Percentiles rank a stretch among this genome's conserved stretches.
These are phyloP conservation scores for Candida takata DNA, from an alignment of 805 yeast genomes.

Conservation along the genomic window DNA sequence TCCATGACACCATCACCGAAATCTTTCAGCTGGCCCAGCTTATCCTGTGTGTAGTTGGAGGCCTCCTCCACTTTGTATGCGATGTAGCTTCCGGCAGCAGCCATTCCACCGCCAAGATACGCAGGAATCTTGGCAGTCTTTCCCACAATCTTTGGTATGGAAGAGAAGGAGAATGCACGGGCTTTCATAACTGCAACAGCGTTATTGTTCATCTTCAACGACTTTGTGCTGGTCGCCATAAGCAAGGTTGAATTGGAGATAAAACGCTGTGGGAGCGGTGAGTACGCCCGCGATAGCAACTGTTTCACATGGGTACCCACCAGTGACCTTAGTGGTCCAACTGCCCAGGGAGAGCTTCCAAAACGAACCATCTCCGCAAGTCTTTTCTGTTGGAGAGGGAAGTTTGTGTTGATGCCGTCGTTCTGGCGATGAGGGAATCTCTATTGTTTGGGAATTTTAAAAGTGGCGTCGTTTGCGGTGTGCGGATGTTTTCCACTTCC, in stretches of 20 bases:
- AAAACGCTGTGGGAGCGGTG: conserved; percentile 4
- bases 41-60: conserved; percentile 59
- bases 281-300: neutral
- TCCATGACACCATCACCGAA: conserved; percentile 49
- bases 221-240: neutral
- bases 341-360: neutral
- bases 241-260: conserved; percentile 6
- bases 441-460: too few species aligned
- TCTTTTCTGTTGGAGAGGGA: too few species aligned
- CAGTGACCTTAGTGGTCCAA: neutral
- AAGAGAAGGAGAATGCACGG: conserved; percentile 20
- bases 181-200: neutral
- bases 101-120: conserved; percentile 81
- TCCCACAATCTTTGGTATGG: conserved; percentile 47
- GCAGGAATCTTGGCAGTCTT: conserved; percentile 63
- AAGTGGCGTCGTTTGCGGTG: neutral
- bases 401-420: too few species aligned
- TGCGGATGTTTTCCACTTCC: neutral
- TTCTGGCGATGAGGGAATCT: too few species aligned
- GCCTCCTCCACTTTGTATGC: conserved; percentile 92
- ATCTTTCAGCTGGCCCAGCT: conserved; percentile 55
- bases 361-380: too few species aligned
- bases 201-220: neutral
- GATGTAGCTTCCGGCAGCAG: conserved; percentile 91
- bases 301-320: neutral